Conservation (phyloP, 768 basidiomycete species). For the Boletus reticulatus region DNA sequence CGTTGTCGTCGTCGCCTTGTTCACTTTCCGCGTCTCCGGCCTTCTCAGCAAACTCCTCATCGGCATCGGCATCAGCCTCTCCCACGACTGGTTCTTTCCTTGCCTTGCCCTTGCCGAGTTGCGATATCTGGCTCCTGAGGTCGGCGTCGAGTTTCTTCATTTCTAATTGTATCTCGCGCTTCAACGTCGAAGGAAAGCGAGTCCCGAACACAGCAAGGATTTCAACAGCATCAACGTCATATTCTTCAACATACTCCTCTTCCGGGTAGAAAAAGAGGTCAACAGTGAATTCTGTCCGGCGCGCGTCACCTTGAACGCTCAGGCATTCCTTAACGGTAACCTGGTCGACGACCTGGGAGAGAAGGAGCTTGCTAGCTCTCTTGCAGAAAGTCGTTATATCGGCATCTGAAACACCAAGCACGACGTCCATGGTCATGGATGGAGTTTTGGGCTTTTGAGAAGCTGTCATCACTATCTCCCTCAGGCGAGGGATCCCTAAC, state of each 20-base stretch:
- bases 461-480: constrained; percentile 99
- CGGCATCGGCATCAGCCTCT: constrained; percentile 47
- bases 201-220: constrained; percentile 69
- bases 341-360: constrained; percentile 85
- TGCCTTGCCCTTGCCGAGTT: constrained; percentile 78
- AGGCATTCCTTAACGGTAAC: constrained; percentile 81
- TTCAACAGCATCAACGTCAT: constrained; percentile 70
- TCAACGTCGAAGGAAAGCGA: constrained; percentile 77
- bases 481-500: constrained; percentile 95
- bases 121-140: constrained; percentile 71
- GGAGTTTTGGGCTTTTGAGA: constrained; percentile 95
- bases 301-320: constrained; percentile 59
- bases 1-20: constrained; percentile 78
- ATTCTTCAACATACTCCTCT: constrained; percentile 80
- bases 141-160: constrained; percentile 83
- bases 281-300: constrained; percentile 79
- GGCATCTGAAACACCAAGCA: constrained; percentile 45
- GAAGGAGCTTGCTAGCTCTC: constrained; percentile 75
- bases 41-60: constrained; percentile 38
- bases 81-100: constrained; percentile 41
- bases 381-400: constrained; percentile 84
- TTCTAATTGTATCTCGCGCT: constrained; percentile 83
- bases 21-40: constrained; percentile 71
- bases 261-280: constrained; percentile 83
- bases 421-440: constrained; percentile 87